Conservation (phyloP, 345 rosid genomes). For the Barbarea vulgaris region DNA sequence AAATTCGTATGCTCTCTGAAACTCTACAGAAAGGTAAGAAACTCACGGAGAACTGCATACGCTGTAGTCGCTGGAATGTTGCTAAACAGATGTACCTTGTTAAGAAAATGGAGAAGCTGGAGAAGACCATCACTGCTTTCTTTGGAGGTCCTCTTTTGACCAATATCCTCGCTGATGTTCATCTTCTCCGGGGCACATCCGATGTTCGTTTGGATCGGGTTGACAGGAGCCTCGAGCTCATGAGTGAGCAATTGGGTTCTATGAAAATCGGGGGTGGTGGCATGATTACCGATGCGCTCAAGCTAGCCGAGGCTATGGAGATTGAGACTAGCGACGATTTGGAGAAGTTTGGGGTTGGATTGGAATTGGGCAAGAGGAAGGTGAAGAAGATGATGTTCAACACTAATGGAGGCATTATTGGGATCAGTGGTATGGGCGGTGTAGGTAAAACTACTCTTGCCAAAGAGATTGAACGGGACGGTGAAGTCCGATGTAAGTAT, state of each 20-base stretch:
- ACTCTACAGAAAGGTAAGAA: conserved; percentile 52
- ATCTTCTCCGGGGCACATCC: conserved; percentile 48
- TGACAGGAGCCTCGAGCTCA: conserved; percentile 44
- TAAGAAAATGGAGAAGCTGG: conserved; percentile 69
- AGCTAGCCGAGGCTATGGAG: conserved; percentile 52
- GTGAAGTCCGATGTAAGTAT: conserved; percentile 62
- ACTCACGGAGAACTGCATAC: conserved; percentile 49
- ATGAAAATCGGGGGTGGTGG: conserved; percentile 75
- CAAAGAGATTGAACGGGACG: conserved; percentile 61
- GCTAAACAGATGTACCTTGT: conserved; percentile 51
- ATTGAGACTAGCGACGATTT: conserved; percentile 33
- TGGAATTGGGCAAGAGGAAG: conserved; percentile 67
- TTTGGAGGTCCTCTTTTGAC: conserved; percentile 48
- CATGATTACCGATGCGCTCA: conserved; percentile 60
- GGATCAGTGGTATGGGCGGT: conserved; percentile 84
- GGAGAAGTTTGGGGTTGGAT: conserved; percentile 49
- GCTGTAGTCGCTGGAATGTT: conserved; percentile 67
- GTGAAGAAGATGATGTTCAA: conserved; percentile 80
- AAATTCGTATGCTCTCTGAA: conserved; percentile 55
- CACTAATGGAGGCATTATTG: conserved; percentile 45
- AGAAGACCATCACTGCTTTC: conserved; percentile 52
- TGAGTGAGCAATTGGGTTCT: conserved; percentile 57
- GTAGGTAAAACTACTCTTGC: conserved; percentile 93
- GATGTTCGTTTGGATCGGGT: conserved; percentile 57
- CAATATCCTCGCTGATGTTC: conserved; percentile 69